Conservation (phyloP, 2,329 filamentous ascomycete species). For the Beauveria asiatica region DNA sequence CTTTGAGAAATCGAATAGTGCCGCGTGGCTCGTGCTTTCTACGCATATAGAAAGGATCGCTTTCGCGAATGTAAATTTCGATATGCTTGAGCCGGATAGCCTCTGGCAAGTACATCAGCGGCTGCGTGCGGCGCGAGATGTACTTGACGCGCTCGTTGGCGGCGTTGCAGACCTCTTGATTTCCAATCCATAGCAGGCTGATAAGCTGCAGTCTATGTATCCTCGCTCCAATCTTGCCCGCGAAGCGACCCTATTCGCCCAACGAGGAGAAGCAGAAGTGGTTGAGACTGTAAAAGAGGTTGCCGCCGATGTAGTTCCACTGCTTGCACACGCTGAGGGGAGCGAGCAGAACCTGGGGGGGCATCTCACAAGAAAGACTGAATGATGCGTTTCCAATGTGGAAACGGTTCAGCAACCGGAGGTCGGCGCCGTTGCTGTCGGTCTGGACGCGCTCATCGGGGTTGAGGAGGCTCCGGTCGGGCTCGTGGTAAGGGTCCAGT, state of each 20-base stretch:
- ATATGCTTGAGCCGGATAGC: constrained; percentile 32
- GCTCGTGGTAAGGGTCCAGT: constrained; percentile 25
- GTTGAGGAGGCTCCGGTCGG: background rate
- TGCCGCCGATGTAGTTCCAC: constrained; percentile 31
- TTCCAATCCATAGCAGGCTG: constrained; percentile 35
- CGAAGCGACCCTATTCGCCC: constrained; percentile 42
- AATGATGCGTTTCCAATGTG: constrained; percentile 25
- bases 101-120: constrained; percentile 27
- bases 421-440: background rate
- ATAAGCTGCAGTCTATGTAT: constrained; percentile 36
- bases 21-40: constrained; percentile 27
- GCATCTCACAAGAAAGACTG: constrained; percentile 24
- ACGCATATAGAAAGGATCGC: constrained; percentile 20
- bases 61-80: constrained; percentile 33
- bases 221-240: constrained; percentile 31
- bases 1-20: constrained; percentile 17
- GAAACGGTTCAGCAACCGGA: constrained; percentile 29
- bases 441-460: constrained; percentile 1
- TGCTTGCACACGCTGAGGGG: constrained; percentile 31
- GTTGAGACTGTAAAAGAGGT: constrained; percentile 41
- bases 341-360: constrained; percentile 29
- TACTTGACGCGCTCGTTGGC: constrained; percentile 16
- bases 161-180: constrained; percentile 21
- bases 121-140: constrained; percentile 30
- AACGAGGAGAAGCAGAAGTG: constrained; percentile 45